phyloP scores from a whole-genome alignment of 2,329 filamentous ascomycete genomes.

The Claviceps arundinis region DNA sequence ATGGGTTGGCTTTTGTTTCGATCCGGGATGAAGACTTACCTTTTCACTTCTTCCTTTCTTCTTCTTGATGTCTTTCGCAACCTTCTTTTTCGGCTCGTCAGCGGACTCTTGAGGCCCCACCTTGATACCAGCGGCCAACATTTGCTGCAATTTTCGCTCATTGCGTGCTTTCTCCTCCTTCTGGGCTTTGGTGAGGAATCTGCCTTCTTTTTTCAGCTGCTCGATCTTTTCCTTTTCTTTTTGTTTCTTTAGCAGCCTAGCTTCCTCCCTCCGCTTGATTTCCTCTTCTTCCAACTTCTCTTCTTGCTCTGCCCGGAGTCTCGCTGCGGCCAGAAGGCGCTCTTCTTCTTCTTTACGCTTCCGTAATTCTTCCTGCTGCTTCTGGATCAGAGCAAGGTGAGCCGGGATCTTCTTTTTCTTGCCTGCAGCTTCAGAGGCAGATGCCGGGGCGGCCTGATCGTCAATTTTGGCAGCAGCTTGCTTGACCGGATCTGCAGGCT shows the following conservation, averaged over 20 bases:
- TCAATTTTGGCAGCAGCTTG: slow-evolving; percentile 27
- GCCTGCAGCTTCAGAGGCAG: slow-evolving; percentile 36
- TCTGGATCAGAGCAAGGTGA: slow-evolving; percentile 59
- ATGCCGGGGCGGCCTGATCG: slow-evolving; percentile 31
- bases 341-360: slow-evolving; percentile 53
- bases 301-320: slow-evolving; percentile 50
- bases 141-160: slow-evolving; percentile 71
- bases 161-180: slow-evolving; percentile 69
- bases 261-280: slow-evolving; percentile 54
- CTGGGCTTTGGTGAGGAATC: slow-evolving; percentile 75
- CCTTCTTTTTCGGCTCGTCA: slow-evolving; percentile 65
- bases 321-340: slow-evolving; percentile 48
- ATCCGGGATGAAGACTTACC: slow-evolving; percentile 21
- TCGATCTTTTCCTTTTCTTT: slow-evolving; percentile 79
- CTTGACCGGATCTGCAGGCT: slow-evolving; percentile 17
- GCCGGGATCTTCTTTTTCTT: slow-evolving; percentile 86
- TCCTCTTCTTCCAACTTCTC: slow-evolving; percentile 55
- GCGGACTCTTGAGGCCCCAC: slow-evolving; percentile 45
- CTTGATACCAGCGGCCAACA: slow-evolving; percentile 65
- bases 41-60: slow-evolving; percentile 51
- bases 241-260: slow-evolving; percentile 66
- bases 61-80: slow-evolving; percentile 67
- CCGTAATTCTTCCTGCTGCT: slow-evolving; percentile 69
- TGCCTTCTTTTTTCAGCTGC: slow-evolving; percentile 77
- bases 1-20: not conserved